phyloP scores from a whole-genome alignment of 2,329 filamentous ascomycete species.

The Colletotrichum simmondsii region DNA sequence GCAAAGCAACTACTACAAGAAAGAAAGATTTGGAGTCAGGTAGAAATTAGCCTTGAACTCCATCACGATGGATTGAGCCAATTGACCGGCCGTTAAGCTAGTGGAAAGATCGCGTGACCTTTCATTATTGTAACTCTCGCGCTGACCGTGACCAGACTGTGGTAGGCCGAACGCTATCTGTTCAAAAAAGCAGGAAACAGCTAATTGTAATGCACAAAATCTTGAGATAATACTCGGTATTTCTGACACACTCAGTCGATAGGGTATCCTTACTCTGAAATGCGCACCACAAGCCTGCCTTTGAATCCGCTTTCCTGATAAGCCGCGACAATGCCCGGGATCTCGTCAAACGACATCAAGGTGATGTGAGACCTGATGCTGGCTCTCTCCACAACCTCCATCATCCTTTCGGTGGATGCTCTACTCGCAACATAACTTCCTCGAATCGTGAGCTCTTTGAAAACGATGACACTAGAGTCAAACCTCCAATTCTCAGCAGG shows the following conservation, averaged over 20 bases:
- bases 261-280: slow-evolving; percentile 23
- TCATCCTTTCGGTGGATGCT: slow-evolving; percentile 44
- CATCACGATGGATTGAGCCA: not conserved
- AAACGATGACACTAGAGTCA: slow-evolving; percentile 43
- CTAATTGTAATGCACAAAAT: no score
- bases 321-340: slow-evolving; percentile 40
- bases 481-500: slow-evolving; percentile 45
- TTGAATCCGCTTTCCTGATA: slow-evolving; percentile 43
- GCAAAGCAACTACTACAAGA: not conserved
- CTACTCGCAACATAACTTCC: slow-evolving; percentile 46
- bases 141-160: no score
- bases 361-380: slow-evolving; percentile 43
- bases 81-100: not conserved
- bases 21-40: not conserved
- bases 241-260: not conserved
- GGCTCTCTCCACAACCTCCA: slow-evolving; percentile 40
- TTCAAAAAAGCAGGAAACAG: no score
- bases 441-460: slow-evolving; percentile 42
- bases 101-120: not conserved
- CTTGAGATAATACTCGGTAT: not conserved
- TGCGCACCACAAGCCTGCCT: slow-evolving; percentile 43
- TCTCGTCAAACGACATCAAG: slow-evolving; percentile 39
- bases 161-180: no score
- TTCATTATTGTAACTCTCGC: not conserved
- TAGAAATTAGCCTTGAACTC: not conserved